Evolutionary conservation across 1,139 yeast species (phyloP), one percentile per base, ranked within the genome.

Genomic region (Suhomyces bolitotheri): DNA sequence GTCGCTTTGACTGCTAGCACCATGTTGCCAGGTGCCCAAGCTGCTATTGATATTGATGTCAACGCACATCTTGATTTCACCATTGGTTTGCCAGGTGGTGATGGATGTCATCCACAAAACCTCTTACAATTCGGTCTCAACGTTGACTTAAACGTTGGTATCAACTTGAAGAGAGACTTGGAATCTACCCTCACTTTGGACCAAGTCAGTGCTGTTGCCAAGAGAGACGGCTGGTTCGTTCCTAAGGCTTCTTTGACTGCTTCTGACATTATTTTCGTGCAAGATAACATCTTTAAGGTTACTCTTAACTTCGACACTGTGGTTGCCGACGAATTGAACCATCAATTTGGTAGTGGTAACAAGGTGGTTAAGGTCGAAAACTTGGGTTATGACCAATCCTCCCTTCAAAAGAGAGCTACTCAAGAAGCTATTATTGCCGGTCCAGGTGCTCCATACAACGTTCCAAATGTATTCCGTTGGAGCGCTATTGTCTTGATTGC

Each of bases 191-290:
- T 28, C 12, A 29, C 19, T 7, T 19, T 15, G 17, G 25, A 25
- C 10, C 44, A 34, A 8, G 23, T 36, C 16, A 36, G 22, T 3
- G 37, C 31, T 17, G 16, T 35, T n/a, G 41, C 38, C 25, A 40
- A 37, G 38, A 40, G 48, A 38, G 40, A 37, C 32, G 39, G 36
- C 32, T 25, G 34, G 33, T 41, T 37, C 42, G 52, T 55, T 42
- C 64, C 64, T 33, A 54, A 54, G 44, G 64, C 65, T 29, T 51
- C 53, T 17, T 55, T 60, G 38, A 45, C 52, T 19, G 60, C 60
- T 25, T 46, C 54, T 24, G 56, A 57, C 31, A 60, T 58, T 31
- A 51, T 51, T 32, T 53, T 40, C 41, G 45, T 58, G 13, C 48
- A 47, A 31, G 60, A 46, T 32, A 56, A 51, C 38, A 47, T 58